These are phyloP conservation scores for Leonotis leonurus DNA, from an alignment of 257 asterid genomes.

Conservation along the genomic window DNA sequence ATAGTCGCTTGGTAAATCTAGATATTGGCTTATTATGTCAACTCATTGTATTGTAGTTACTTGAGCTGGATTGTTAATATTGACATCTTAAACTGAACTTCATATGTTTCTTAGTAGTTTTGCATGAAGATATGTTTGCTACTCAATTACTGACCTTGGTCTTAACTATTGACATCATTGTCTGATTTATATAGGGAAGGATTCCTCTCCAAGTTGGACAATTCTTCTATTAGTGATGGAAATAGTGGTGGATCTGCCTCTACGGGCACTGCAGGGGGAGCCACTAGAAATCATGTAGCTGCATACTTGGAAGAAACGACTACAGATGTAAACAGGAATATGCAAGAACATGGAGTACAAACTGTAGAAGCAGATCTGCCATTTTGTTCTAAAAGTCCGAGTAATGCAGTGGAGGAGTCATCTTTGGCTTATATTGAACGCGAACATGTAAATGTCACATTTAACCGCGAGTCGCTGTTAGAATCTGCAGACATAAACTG, in stretches of 20 bases:
- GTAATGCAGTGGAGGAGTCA: conserved; percentile 16
- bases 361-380: conserved; percentile 18
- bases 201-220: conserved; percentile 61
- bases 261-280: conserved; percentile 17
- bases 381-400: conserved; percentile 4
- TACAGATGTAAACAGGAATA: conserved; percentile 10
- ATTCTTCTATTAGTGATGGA: conserved; percentile 24
- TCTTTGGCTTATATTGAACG: conserved; percentile 17
- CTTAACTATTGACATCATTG: not conserved
- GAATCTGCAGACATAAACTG: conserved; percentile 22
- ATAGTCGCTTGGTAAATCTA: no score
- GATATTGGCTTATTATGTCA: no score
- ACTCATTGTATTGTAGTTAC: no score
- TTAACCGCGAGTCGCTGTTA: no score
- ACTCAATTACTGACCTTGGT: not conserved
- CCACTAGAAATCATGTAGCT: conserved; percentile 8
- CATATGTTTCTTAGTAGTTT: no score
- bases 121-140: not conserved
- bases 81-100: not conserved
- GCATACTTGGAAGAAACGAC: conserved; percentile 6
- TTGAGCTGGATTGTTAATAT: not conserved
- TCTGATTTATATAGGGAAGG: conserved; percentile 57
- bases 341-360: conserved; percentile 10
- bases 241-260: conserved; percentile 27
- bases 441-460: conserved; percentile 16